These are phyloP conservation scores for Oxytropis ochrocephala DNA, from an alignment of 306 rosid genomes.

Conservation along the genomic window DNA sequence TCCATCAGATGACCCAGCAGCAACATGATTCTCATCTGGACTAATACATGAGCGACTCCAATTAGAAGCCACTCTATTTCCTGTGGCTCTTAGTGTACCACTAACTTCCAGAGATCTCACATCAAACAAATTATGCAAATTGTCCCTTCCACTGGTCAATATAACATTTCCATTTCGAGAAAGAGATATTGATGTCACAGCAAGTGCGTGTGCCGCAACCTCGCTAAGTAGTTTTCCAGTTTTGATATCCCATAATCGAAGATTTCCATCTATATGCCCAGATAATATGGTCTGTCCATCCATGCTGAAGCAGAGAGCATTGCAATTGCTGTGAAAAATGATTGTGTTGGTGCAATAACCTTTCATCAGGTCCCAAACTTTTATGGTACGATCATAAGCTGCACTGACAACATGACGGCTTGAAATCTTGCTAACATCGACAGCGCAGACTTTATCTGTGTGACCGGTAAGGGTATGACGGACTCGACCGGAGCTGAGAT, in stretches of 20 bases:
- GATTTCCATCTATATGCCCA: constrained; percentile 90
- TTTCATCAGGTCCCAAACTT: constrained; percentile 86
- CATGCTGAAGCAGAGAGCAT: constrained; percentile 73
- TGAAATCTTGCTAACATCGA: constrained; percentile 82
- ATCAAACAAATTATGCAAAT: constrained; percentile 77
- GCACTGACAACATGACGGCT: constrained; percentile 84
- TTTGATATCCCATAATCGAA: constrained; percentile 84
- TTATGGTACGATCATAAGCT: constrained; percentile 89
- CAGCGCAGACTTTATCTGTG: constrained; percentile 89
- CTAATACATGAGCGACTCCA: constrained; percentile 97
- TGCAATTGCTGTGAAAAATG: constrained; percentile 77
- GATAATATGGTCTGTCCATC: constrained; percentile 89
- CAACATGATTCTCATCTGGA: constrained; percentile 79
- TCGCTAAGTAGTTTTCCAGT: constrained; percentile 74
- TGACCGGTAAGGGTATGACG: constrained; percentile 91
- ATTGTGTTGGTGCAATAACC: constrained; percentile 92
- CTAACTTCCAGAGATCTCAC: constrained; percentile 82
- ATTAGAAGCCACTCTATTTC: constrained; percentile 83
- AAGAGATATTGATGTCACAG: constrained; percentile 69
- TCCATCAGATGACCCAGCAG: constrained; percentile 92
- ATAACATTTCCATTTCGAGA: constrained; percentile 74
- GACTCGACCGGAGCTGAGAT: constrained; percentile 67
- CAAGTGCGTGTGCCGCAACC: constrained; percentile 82
- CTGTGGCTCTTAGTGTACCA: constrained; percentile 65
- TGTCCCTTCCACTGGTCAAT: constrained; percentile 95